phyloP scores from a whole-genome alignment of 352 stramenopile genomes.

The Phytophthora colocasiae region DNA sequence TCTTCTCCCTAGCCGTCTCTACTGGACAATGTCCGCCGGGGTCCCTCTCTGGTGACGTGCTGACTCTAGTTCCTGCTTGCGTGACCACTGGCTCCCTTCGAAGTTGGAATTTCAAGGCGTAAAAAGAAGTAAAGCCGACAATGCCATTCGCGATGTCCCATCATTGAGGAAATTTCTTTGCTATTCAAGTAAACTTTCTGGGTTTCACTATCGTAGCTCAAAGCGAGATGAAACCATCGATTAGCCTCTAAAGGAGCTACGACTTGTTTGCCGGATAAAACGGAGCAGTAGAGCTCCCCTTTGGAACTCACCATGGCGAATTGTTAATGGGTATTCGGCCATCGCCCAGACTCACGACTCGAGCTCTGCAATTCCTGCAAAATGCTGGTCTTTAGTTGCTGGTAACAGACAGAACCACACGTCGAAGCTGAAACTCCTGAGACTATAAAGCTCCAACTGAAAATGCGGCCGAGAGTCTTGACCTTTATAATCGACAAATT shows the following conservation, averaged over 20 bases:
- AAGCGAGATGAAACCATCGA: conserved; percentile 47
- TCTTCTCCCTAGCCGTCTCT: too few species aligned
- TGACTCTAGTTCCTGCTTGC: too few species aligned
- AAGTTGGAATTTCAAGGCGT: too few species aligned
- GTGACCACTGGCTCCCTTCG: too few species aligned
- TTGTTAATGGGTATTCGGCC: conserved; percentile 32
- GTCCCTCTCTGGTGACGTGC: too few species aligned
- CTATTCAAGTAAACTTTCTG: conserved; percentile 39
- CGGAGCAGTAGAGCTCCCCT: conserved; percentile 35
- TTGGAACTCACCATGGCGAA: conserved; percentile 32
- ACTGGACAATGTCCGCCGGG: too few species aligned
- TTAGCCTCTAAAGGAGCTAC: conserved; percentile 24
- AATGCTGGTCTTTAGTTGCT: not conserved
- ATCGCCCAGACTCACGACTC: not conserved
- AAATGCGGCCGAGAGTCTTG: not conserved
- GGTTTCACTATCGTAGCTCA: conserved; percentile 27
- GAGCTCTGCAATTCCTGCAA: conserved; percentile 14
- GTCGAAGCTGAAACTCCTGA: conserved; percentile 21
- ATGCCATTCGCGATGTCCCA: conserved; percentile 14
- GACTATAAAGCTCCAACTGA: not conserved
- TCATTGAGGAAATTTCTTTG: not conserved
- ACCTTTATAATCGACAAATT: not conserved
- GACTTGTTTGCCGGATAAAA: conserved; percentile 19
- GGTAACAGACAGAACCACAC: conserved; percentile 17
- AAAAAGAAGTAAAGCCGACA: too few species aligned